Percentiles rank a stretch among this genome's conserved stretches.
Evolutionary conservation across 306 rosid genomes (phyloP).

Genomic region (Carpinus viminea): DNA sequence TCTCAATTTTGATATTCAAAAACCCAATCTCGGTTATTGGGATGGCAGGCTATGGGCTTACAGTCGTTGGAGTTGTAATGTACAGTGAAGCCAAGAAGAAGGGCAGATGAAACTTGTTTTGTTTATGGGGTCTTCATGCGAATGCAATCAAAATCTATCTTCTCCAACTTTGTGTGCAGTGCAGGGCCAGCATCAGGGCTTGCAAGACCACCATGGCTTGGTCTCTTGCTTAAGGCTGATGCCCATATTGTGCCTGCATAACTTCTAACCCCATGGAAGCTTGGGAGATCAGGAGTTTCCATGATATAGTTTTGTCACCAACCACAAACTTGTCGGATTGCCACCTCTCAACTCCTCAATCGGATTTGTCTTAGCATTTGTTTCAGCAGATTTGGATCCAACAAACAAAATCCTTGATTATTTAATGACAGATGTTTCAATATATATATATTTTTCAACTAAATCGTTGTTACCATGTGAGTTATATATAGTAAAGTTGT

Average conservation of each 20-base stretch:
- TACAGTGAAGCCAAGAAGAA: constrained; percentile 65
- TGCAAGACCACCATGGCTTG: too few relatives aligned
- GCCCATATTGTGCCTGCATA: neutral
- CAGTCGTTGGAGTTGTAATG: constrained; percentile 37
- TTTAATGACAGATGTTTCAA: too few relatives aligned
- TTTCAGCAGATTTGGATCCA: neutral
- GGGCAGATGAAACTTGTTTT: constrained; percentile 26
- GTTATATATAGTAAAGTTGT: too few relatives aligned
- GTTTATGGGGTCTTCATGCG: neutral
- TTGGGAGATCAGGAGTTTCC: neutral
- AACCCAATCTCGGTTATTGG: constrained; percentile 65
- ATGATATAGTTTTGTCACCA: neutral
- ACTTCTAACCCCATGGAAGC: neutral
- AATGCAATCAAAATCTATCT: too few relatives aligned
- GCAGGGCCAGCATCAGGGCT: neutral
- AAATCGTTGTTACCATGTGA: too few relatives aligned
- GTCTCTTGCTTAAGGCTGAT: neutral
- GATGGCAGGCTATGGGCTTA: constrained; percentile 55
- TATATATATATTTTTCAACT: too few relatives aligned
- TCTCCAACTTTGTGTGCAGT: too few relatives aligned
- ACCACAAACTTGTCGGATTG: neutral
- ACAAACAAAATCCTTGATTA: too few relatives aligned
- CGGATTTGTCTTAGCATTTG: neutral
- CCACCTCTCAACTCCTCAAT: too few relatives aligned
- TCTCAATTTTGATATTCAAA: constrained; percentile 59